Conservation (phyloP, 225 moss, liverwort and hornwort genomes). For the Neckera pumila region DNA sequence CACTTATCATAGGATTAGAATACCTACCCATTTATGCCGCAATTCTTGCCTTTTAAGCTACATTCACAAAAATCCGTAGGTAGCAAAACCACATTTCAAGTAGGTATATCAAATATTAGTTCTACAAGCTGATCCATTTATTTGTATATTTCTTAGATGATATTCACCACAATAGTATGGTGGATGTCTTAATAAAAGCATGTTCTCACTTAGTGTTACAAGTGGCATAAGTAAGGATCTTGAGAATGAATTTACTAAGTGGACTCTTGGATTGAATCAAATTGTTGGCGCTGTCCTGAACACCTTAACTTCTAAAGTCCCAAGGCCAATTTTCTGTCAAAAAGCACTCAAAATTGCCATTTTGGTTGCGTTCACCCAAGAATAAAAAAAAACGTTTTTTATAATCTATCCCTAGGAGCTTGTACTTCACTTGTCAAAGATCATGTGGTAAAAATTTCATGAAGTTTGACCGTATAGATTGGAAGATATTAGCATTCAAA, state of each 20-base stretch:
- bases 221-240: neutral
- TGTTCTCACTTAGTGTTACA: neutral
- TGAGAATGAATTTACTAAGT: neutral
- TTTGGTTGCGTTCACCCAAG: no score
- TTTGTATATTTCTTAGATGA: neutral
- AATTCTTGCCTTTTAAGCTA: neutral
- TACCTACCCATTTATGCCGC: neutral
- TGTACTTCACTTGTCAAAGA: no score
- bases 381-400: no score
- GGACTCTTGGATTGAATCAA: no score
- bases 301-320: no score
- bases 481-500: no score
- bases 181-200: neutral
- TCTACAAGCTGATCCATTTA: neutral
- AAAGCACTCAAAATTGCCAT: no score
- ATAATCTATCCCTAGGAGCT: no score
- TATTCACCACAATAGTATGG: neutral
- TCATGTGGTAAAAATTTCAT: no score
- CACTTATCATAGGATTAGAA: neutral
- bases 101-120: neutral
- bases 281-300: fast-evolving
- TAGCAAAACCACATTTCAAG: neutral
- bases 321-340: no score
- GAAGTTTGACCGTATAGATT: no score
- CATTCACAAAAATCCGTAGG: fast-evolving